Base-by-base conservation (phyloP, 163 green algal species). In the Volvox carteri region DNA sequence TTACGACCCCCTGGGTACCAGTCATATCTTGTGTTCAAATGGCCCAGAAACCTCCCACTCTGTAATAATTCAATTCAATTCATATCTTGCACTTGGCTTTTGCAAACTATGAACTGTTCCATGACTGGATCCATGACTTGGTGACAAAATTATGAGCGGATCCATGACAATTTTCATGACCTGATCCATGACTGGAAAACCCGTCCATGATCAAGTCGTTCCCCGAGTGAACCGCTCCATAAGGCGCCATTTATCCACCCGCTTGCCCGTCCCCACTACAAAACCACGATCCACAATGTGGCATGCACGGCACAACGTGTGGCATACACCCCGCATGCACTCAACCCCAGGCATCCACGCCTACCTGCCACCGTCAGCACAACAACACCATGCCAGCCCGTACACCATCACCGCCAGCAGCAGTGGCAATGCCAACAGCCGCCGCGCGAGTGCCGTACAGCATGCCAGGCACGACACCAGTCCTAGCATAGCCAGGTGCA, bases 391-490 rank as follows among this genome's bases (percentile, higher is more conserved):
- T 35, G 83, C 83, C 6, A 56, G 14, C 50, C 48, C 68, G 18
- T 88, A 67, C 25, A 50, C 56, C 68, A 88, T 42, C 35, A 88
- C 68, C 25, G 50, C 83, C 23, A 48, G 48, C 37, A 88, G 44
- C 25, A 88, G 25, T 25, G 83, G 83, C 14, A 12, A 37, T 25
- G 67, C 46, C 83, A 67, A 88, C 68, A 88, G 25, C 58, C 58
- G 35, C 33, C 35, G 33, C 18, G 50, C 50, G 0, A 88, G 67
- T 21, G 62, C 33, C 25, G 18, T 21, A 18, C 62, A 60, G 7
- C 83, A 48, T 5, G 68, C 50, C 67, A 88, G 83, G 68, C 83
- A 88, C 0, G 83, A 88, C 11, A 83, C 68, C 33, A 88, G 68
- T 1, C 68, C 83, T 37, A 88, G 67, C 46, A 46, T 46, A 4